Conservation (phyloP, 1,284 basidiomycete species). For the Heterobasidion irregulare region DNA sequence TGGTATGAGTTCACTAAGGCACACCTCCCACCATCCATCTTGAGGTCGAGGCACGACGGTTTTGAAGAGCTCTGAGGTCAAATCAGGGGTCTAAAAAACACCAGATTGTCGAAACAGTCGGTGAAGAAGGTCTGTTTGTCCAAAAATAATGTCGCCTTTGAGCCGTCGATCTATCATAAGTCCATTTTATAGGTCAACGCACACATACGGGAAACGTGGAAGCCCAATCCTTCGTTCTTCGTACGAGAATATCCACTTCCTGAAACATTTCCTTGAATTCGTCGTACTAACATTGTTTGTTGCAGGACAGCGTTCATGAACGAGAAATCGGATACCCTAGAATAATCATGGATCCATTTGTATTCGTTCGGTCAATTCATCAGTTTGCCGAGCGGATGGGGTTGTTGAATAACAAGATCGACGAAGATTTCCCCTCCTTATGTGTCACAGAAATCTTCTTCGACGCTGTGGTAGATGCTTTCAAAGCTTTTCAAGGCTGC, state of each 20-base stretch:
- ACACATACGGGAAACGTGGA: not conserved
- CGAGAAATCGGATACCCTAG: not conserved
- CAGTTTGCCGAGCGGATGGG: not conserved
- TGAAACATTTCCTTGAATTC: not conserved
- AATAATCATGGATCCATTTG: not conserved
- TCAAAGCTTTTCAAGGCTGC: constrained; percentile 13
- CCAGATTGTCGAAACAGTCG: too few species aligned
- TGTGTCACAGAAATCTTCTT: constrained; percentile 18
- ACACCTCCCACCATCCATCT: too few species aligned
- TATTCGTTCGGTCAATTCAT: not conserved
- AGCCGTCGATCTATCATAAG: too few species aligned
- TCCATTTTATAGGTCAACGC: not conserved
- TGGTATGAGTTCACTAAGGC: too few species aligned
- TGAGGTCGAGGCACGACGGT: too few species aligned
- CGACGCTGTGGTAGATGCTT: constrained; percentile 10
- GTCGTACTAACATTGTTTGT: not conserved
- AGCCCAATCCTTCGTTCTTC: not conserved
- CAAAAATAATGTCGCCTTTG: too few species aligned
- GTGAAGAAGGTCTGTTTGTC: too few species aligned
- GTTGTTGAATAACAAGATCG: not conserved
- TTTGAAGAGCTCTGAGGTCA: too few species aligned
- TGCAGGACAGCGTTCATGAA: not conserved
- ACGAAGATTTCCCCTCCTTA: constrained; percentile 13
- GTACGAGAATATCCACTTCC: not conserved
- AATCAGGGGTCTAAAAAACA: too few species aligned